Percentiles rank a stretch among this genome's conserved stretches.
Conservation (phyloP, 2,329 filamentous ascomycete genomes). For the Sporothrix mexicana region DNA sequence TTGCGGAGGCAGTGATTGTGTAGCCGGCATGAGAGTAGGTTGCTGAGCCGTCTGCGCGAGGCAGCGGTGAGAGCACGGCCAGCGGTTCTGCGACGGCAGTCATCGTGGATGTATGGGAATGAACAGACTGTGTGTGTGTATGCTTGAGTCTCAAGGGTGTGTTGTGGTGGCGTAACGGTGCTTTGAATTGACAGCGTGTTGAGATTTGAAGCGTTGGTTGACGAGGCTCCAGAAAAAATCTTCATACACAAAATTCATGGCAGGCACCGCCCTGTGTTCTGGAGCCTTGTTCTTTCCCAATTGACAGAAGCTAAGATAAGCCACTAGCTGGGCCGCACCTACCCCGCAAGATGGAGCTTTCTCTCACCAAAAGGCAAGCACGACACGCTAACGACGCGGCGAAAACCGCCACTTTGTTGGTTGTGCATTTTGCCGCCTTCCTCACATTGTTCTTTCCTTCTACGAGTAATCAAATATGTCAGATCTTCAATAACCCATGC, state of each 20-base stretch:
- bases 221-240: not conserved
- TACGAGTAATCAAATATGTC: conserved; percentile 13
- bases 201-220: not conserved
- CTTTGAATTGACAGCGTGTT: not conserved
- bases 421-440: not conserved
- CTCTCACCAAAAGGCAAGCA: not conserved
- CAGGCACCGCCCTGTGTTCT: conserved; percentile 10
- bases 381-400: not conserved
- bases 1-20: conserved; percentile 82
- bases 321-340: conserved; percentile 12
- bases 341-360: conserved; percentile 6
- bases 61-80: conserved; percentile 63
- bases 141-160: not conserved
- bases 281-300: conserved; percentile 14
- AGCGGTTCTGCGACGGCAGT: conserved; percentile 55
- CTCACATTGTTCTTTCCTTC: not conserved
- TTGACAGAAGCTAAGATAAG: not conserved
- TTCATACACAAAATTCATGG: conserved; percentile 30
- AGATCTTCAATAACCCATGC: not conserved
- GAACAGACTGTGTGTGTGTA: not conserved
- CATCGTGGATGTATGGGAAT: conserved; percentile 46
- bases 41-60: conserved; percentile 79
- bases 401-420: not conserved
- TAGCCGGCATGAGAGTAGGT: conserved; percentile 78
- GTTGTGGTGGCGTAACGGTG: not conserved